Conservation (phyloP, 225 moss, liverwort and hornwort genomes). For the Physcomitrium patens region DNA sequence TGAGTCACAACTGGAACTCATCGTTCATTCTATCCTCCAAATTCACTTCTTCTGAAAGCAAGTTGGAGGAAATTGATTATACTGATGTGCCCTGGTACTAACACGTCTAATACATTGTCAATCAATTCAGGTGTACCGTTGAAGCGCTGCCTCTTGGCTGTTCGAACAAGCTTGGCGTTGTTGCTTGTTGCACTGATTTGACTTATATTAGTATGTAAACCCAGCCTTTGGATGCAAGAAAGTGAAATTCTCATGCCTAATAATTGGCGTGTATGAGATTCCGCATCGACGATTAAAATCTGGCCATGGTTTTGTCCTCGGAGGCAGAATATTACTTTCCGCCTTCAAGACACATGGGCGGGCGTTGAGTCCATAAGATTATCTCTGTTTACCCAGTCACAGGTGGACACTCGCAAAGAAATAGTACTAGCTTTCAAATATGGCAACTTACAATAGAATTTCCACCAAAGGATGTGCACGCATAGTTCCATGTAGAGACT, state of each 20-base stretch:
- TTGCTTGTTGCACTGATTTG: not conserved
- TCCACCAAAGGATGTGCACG: too few species aligned
- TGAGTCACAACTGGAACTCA: not conserved
- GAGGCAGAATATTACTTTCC: slow-evolving; percentile 8
- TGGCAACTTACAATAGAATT: too few species aligned
- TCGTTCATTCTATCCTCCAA: not conserved
- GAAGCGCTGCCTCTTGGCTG: too few species aligned
- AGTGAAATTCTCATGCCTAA: not conserved
- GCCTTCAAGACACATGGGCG: not conserved
- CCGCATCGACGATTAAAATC: not conserved
- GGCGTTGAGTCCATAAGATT: slow-evolving; percentile 4
- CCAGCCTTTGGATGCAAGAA: not conserved
- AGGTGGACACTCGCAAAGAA: not conserved
- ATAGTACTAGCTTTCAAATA: too few species aligned
- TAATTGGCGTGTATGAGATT: not conserved
- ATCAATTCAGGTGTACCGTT: too few species aligned
- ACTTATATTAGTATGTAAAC: not conserved
- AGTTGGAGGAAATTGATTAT: not conserved
- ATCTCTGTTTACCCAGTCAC: not conserved
- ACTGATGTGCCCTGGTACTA: slow-evolving; percentile 6
- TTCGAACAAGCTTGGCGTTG: not conserved
- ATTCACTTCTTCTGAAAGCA: not conserved
- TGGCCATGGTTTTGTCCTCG: not conserved
- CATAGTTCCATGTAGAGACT: too few species aligned
- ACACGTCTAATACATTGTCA: too few species aligned